Conservation (phyloP, 169 alveolate genomes). For the Plasmodium reichenowi region DNA sequence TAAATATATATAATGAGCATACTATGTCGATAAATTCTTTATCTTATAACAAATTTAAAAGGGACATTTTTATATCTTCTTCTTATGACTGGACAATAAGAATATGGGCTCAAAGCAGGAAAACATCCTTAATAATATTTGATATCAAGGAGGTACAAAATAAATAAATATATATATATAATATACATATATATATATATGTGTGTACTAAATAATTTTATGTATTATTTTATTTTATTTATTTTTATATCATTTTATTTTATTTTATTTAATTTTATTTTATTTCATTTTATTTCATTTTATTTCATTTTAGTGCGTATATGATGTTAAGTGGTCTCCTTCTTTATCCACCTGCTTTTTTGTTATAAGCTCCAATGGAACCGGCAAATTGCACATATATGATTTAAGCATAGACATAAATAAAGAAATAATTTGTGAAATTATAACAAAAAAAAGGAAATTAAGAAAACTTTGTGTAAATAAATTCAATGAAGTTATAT, state of each 20-base stretch:
- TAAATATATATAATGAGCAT: constrained; percentile 43
- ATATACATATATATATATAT: not conserved
- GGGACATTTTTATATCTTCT: constrained; percentile 41
- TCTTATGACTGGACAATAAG: constrained; percentile 76
- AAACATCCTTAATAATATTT: constrained; percentile 17
- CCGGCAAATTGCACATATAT: constrained; percentile 45
- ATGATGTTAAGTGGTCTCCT: constrained; percentile 67
- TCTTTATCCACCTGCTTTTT: constrained; percentile 57
- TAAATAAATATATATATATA: not conserved
- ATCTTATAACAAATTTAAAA: constrained; percentile 39
- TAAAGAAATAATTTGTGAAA: constrained; percentile 40
- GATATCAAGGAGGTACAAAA: constrained; percentile 63
- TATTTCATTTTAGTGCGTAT: constrained; percentile 28
- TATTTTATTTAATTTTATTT: not conserved
- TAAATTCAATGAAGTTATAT: constrained; percentile 43
- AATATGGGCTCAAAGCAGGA: constrained; percentile 46
- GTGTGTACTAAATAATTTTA: no score
- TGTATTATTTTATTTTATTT: no score
- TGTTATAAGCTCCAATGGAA: constrained; percentile 48
- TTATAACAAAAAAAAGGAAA: constrained; percentile 42
- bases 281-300: no score
- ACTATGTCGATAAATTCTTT: constrained; percentile 52
- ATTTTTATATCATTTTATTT: no score
- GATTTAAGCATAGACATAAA: constrained; percentile 60
- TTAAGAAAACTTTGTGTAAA: constrained; percentile 44